Evolutionary conservation across 1,284 basidiomycete genomes (phyloP), one percentile per base, ranked within the genome.

Genomic region (Heterobasidion annosum): DNA sequence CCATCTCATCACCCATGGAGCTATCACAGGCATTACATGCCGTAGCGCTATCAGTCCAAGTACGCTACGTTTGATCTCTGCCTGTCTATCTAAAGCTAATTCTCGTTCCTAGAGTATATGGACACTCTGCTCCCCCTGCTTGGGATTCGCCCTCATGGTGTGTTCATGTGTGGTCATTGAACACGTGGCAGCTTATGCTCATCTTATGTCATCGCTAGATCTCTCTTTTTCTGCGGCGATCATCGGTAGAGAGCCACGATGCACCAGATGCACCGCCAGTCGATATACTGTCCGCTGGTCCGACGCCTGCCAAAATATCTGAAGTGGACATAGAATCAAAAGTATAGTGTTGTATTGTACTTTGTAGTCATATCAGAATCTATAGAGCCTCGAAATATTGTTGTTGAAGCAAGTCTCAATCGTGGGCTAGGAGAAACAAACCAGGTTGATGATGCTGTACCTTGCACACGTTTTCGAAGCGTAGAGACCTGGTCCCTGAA

Each of bases 1-100:
- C 64, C 19, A 71, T 84, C 48, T 64, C 74, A 56, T 73, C 80
- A 43, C 59, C 67, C 50, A 66, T 64, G 43, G 62, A 78, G 50
- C 63, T 61, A 56, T 49, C 51, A 8, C 59, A 62, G 44, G 59
- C 64, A 47, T 44, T 67, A 25, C 60, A 62, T 48, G 63, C 64
- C 44, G 59, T 70, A 43, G 54, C 66, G 32, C 49, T 57, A 48
- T 68, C 69, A 37, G 65, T 70, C 53, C 64, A 66, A 64, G 70
- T 70, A 61, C 52, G 66, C 59, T 43, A 32, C 46, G 16, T 43
- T 43, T 53, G 48, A 53, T 34, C 43, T 46, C 42, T 54, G 50
- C 43, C 53, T 50, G 56, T 52, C 48, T 54, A 55, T 50, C 54
- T 57, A 51, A 52, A 52, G 45, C 49, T 25, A 54, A 35, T 13